Conservation (phyloP, 2,329 filamentous ascomycete genomes). For the Thelonectria blattea region DNA sequence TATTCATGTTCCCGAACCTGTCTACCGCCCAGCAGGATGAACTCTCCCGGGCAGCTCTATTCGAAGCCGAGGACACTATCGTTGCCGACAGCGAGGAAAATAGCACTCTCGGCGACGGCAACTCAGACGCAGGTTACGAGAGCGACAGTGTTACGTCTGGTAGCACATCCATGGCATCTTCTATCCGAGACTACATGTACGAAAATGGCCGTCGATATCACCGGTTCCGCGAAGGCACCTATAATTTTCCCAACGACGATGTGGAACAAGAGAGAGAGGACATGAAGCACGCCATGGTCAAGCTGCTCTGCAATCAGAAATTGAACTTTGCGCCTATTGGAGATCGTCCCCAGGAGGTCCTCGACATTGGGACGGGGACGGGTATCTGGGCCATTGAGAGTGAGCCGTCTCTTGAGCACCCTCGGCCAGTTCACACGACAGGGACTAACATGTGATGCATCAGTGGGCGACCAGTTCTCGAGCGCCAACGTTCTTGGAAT, state of each 20-base stretch:
- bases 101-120: slow-evolving; percentile 26
- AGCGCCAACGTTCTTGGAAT: slow-evolving; percentile 52
- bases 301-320: slow-evolving; percentile 53
- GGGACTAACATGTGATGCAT: slow-evolving; percentile 17
- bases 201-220: slow-evolving; percentile 68
- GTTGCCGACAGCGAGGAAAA: slow-evolving; percentile 43
- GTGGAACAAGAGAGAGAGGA: slow-evolving; percentile 64
- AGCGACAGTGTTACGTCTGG: slow-evolving; percentile 45
- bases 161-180: slow-evolving; percentile 48
- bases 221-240: slow-evolving; percentile 58
- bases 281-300: slow-evolving; percentile 61
- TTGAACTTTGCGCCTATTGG: slow-evolving; percentile 60
- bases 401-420: slow-evolving; percentile 30
- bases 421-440: background rate
- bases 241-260: slow-evolving; percentile 67
- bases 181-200: slow-evolving; percentile 56
- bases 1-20: slow-evolving; percentile 45
- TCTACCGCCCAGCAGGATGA: slow-evolving; percentile 44
- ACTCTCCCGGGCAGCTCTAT: slow-evolving; percentile 45
- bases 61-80: slow-evolving; percentile 46
- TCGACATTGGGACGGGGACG: slow-evolving; percentile 66
- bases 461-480: slow-evolving; percentile 55
- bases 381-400: slow-evolving; percentile 66
- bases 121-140: slow-evolving; percentile 46
- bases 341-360: slow-evolving; percentile 53